Conservation (phyloP, 495 filamentous ascomycete species). For the Penicillium ucsense region DNA sequence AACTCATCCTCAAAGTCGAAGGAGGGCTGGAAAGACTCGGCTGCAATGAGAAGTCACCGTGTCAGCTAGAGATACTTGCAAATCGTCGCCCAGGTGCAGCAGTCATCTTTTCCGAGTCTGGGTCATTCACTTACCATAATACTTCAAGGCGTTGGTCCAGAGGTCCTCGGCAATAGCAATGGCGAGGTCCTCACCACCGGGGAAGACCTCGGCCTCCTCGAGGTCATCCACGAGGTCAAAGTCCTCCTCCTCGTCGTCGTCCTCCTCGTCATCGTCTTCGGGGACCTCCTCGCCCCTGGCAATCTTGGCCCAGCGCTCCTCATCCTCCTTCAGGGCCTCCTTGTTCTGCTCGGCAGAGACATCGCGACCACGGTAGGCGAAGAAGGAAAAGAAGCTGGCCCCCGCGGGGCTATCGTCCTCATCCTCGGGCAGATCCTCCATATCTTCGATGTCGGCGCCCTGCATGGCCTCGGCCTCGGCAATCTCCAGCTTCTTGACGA, state of each 20-base stretch:
- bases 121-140: conserved; percentile 61
- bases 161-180: conserved; percentile 74
- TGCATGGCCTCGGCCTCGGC: conserved; percentile 13
- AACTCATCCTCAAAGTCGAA: conserved; percentile 26
- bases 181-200: conserved; percentile 69
- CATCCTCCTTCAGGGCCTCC: conserved; percentile 45
- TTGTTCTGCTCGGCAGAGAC: conserved; percentile 62
- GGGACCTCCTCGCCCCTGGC: conserved; percentile 43
- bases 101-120: not conserved
- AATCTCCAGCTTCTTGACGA: conserved; percentile 35
- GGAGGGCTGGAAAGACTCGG: conserved; percentile 24
- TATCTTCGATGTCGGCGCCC: conserved; percentile 37
- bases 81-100: no score
- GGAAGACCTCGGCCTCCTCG: conserved; percentile 66
- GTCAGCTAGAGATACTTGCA: conserved; percentile 3
- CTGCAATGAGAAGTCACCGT: conserved; percentile 6
- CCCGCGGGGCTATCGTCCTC: conserved; percentile 47
- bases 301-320: conserved; percentile 46
- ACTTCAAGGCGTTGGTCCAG: conserved; percentile 78
- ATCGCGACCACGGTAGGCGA: conserved; percentile 60
- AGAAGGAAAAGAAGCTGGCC: conserved; percentile 78
- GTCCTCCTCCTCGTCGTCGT: conserved; percentile 42
- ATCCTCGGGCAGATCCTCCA: conserved; percentile 37
- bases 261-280: conserved; percentile 34
- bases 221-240: conserved; percentile 42